Conservation (phyloP, 164 flowering plant species). For the Dillenia suffruticosa region DNA sequence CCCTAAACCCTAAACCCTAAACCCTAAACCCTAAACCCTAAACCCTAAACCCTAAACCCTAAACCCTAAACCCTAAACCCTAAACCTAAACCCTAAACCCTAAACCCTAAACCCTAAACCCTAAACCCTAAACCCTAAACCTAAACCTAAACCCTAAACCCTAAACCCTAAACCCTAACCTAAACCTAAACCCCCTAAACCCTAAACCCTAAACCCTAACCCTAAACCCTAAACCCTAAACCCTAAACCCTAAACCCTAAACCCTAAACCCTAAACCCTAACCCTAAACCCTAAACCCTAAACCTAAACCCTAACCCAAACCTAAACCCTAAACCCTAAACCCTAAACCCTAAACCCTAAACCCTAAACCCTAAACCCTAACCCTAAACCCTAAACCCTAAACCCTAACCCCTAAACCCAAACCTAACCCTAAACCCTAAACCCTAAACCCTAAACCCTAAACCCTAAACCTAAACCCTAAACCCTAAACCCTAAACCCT, state of each 20-base stretch:
- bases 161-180: slow-evolving; percentile 9
- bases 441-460: slow-evolving; percentile 6
- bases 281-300: slow-evolving; percentile 9
- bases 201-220: slow-evolving; percentile 10
- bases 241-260: slow-evolving; percentile 5
- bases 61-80: background rate
- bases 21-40: slow-evolving; percentile 3
- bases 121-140: slow-evolving; percentile 9
- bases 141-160: slow-evolving; percentile 5
- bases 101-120: slow-evolving; percentile 10
- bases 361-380: background rate
- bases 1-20: slow-evolving; percentile 4
- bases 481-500: background rate
- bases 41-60: slow-evolving; percentile 5
- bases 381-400: slow-evolving; percentile 6
- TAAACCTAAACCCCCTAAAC: slow-evolving; percentile 5
- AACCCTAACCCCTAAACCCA: slow-evolving; percentile 1
- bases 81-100: slow-evolving; percentile 5
- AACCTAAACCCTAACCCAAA: slow-evolving; percentile 9
- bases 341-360: slow-evolving; percentile 11
- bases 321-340: slow-evolving; percentile 10
- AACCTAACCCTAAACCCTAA: slow-evolving; percentile 3
- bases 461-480: background rate
- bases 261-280: slow-evolving; percentile 3
- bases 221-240: slow-evolving; percentile 11